phyloP scores from a whole-genome alignment of 1,139 yeast genomes.

The Ashbya aceris region DNA sequence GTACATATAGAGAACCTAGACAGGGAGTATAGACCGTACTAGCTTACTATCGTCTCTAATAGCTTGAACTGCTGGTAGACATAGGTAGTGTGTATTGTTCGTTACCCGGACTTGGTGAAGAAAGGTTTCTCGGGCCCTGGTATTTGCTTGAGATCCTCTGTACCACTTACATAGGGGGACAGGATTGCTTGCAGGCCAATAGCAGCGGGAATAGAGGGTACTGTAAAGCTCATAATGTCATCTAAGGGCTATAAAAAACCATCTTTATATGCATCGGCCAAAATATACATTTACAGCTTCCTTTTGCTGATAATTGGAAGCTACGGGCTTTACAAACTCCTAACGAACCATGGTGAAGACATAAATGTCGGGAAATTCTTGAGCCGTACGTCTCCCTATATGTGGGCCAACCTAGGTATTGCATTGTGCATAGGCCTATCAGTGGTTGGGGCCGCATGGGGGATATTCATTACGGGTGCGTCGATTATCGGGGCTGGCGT shows the following conservation, averaged over 20 bases:
- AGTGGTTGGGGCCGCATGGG: conserved; percentile 99
- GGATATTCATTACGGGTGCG: conserved; percentile 92
- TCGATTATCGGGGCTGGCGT: conserved; percentile 97
- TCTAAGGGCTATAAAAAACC: not conserved
- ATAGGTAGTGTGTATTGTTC: no score
- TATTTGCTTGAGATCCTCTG: no score
- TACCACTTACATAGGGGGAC: no score
- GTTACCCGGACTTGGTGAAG: no score
- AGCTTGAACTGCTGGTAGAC: no score
- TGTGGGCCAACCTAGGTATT: conserved; percentile 95
- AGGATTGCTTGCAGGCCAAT: no score
- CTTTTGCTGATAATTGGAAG: conserved; percentile 14
- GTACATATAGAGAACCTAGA: no score
- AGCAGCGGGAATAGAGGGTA: no score
- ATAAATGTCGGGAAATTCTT: conserved; percentile 87
- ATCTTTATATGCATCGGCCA: not conserved
- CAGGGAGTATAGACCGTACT: no score
- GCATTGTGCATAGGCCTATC: conserved; percentile 89
- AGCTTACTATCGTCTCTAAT: no score
- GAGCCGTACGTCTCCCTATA: conserved; percentile 80
- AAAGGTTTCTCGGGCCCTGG: no score
- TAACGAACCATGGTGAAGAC: conserved; percentile 84
- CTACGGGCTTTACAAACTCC: conserved; percentile 52
- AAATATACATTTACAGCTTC: not conserved
- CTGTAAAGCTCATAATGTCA: not conserved